These are phyloP conservation scores for Cornus suecica DNA, from an alignment of 148 eudicot species.

Conservation along the genomic window DNA sequence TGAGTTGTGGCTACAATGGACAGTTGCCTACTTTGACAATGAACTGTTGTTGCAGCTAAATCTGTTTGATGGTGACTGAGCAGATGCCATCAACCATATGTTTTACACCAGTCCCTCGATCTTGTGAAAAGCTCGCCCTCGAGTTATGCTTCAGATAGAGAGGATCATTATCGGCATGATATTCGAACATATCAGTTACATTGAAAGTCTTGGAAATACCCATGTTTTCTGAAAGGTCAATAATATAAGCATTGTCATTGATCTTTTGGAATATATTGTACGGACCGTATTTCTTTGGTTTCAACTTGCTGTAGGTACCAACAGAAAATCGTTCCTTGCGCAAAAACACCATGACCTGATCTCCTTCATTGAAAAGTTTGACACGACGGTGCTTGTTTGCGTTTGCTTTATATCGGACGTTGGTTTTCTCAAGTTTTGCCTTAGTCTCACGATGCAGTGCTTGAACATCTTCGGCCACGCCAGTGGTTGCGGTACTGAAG, in stretches of 20 bases:
- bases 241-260: conserved; percentile 17
- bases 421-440: not conserved
- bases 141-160: not conserved
- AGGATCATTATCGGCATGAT: not conserved
- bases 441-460: not conserved
- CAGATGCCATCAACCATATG: too few species aligned
- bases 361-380: too few species aligned
- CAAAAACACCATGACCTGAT: too few species aligned
- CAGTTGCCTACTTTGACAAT: too few species aligned
- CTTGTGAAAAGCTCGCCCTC: conserved; percentile 15
- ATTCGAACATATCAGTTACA: too few species aligned
- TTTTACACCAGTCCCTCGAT: not conserved
- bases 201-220: not conserved
- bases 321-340: too few species aligned
- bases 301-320: conserved; percentile 6
- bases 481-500: not conserved
- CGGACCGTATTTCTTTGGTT: conserved; percentile 2
- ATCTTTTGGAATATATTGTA: too few species aligned
- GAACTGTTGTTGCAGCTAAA: too few species aligned
- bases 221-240: not conserved
- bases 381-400: not conserved
- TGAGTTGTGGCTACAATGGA: too few species aligned
- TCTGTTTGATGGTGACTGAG: too few species aligned
- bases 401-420: not conserved
- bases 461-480: not conserved